These are phyloP conservation scores for Claviceps paspali DNA, from an alignment of 2,329 filamentous ascomycete genomes.

Conservation along the genomic window DNA sequence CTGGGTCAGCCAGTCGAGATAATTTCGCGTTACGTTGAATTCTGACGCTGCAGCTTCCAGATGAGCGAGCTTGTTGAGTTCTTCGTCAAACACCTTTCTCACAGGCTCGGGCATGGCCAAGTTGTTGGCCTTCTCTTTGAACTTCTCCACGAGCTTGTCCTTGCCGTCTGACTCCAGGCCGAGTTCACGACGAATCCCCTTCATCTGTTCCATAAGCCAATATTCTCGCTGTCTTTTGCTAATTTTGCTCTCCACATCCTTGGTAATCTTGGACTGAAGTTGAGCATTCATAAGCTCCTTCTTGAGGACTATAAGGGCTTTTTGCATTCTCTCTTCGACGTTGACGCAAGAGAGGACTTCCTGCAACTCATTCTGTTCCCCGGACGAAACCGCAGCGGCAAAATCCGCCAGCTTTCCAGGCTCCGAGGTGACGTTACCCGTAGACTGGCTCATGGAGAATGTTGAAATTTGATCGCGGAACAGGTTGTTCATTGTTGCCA, in stretches of 20 bases:
- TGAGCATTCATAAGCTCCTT: constrained; percentile 98
- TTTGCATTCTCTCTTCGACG: constrained; percentile 82
- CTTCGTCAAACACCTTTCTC: constrained; percentile 95
- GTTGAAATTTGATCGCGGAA: constrained; percentile 97
- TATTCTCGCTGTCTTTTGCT: constrained; percentile 95
- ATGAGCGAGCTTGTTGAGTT: constrained; percentile 91
- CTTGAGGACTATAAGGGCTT: constrained; percentile 82
- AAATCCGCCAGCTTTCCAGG: constrained; percentile 94
- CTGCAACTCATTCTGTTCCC: constrained; percentile 82
- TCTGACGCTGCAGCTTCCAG: constrained; percentile 92
- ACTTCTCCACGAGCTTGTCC: constrained; percentile 93
- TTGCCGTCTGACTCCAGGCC: constrained; percentile 97
- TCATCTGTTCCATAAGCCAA: constrained; percentile 99
- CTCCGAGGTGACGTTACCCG: constrained; percentile 88
- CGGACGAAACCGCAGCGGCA: constrained; percentile 88
- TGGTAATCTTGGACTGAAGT: constrained; percentile 90
- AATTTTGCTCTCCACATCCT: constrained; percentile 95
- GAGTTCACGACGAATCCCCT: constrained; percentile 87
- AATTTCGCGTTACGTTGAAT: constrained; percentile 97
- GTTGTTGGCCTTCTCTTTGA: constrained; percentile 87
- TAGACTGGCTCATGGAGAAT: constrained; percentile 88
- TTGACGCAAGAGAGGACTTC: constrained; percentile 80
- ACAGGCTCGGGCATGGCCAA: constrained; percentile 94
- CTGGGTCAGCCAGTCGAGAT: constrained; percentile 96
- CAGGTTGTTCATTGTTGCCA: constrained; percentile 81